Evolutionary conservation across 2,329 filamentous ascomycete genomes (phyloP).

Genomic region (Verticillium alfalfae): DNA sequence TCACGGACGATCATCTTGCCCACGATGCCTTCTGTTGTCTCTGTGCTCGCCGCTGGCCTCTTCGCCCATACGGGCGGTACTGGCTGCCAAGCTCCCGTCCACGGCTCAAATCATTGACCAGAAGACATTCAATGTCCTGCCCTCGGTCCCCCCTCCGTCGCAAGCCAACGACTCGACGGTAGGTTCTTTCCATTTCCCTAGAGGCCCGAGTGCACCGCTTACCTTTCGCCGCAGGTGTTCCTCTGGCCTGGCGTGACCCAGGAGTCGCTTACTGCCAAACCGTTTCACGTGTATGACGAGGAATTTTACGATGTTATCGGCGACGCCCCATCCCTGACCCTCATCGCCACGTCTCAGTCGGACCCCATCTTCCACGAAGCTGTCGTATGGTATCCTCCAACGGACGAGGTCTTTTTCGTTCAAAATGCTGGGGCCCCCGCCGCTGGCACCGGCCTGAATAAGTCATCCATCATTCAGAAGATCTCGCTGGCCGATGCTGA

Average conservation of each 20-base stretch:
- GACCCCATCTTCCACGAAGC: conserved; percentile 52
- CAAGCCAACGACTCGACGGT: conserved; percentile 29
- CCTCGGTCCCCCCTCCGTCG: conserved; percentile 27
- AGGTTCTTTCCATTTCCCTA: conserved; percentile 6
- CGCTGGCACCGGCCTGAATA: conserved; percentile 44
- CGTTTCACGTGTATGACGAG: conserved; percentile 41
- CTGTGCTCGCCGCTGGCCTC: conserved; percentile 3
- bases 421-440: conserved; percentile 42
- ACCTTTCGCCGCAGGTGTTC: conserved; percentile 23
- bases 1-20: neutral
- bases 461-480: conserved; percentile 45
- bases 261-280: conserved; percentile 28
- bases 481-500: conserved; percentile 38
- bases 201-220: neutral
- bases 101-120: conserved; percentile 36
- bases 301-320: conserved; percentile 47
- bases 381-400: conserved; percentile 43
- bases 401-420: conserved; percentile 48
- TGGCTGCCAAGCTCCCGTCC: conserved; percentile 2
- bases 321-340: conserved; percentile 38
- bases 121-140: conserved; percentile 35
- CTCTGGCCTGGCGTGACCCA: conserved; percentile 35
- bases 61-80: conserved; percentile 15
- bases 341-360: conserved; percentile 36
- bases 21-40: neutral